Conservation (phyloP, 495 filamentous ascomycete species). For the Hyaloscypha bicolor region DNA sequence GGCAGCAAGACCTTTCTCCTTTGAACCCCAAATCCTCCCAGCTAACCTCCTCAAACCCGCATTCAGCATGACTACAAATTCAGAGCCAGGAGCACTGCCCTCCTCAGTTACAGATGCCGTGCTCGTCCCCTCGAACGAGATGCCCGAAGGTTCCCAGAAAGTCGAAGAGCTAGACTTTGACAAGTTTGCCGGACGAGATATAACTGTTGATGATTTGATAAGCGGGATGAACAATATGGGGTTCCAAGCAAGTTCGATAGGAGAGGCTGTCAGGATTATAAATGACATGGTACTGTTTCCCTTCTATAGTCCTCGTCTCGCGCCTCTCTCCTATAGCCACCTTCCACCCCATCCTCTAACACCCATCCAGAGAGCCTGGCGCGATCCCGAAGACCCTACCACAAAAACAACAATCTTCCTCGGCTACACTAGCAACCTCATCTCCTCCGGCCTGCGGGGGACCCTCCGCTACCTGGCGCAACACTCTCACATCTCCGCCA, state of each 20-base stretch:
- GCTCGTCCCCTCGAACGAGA: conserved; percentile 80
- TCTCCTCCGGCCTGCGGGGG: conserved; percentile 91
- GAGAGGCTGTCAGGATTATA: conserved; percentile 83
- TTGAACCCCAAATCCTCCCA: neutral
- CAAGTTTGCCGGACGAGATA: conserved; percentile 66
- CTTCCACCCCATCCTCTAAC: conserved; percentile 6
- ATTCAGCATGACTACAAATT: conserved; percentile 7
- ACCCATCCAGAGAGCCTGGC: conserved; percentile 64
- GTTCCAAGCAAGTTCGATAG: conserved; percentile 87
- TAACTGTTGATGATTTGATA: conserved; percentile 83
- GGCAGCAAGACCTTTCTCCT: neutral
- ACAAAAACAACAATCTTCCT: conserved; percentile 89
- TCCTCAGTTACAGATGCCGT: conserved; percentile 78
- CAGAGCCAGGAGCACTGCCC: conserved; percentile 45
- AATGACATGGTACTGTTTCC: conserved; percentile 82
- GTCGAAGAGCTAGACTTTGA: conserved; percentile 93
- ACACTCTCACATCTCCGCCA: conserved; percentile 84
- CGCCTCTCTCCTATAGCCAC: conserved; percentile 4
- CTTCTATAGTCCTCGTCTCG: conserved; percentile 1
- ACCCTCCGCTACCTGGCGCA: conserved; percentile 90
- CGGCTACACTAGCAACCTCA: conserved; percentile 95
- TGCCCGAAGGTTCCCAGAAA: conserved; percentile 70
- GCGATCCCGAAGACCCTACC: conserved; percentile 65
- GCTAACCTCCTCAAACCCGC: neutral
- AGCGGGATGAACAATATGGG: conserved; percentile 84